Evolutionary conservation across 257 asterid genomes (phyloP).

Genomic region (Fraxinus quadrangulata): DNA sequence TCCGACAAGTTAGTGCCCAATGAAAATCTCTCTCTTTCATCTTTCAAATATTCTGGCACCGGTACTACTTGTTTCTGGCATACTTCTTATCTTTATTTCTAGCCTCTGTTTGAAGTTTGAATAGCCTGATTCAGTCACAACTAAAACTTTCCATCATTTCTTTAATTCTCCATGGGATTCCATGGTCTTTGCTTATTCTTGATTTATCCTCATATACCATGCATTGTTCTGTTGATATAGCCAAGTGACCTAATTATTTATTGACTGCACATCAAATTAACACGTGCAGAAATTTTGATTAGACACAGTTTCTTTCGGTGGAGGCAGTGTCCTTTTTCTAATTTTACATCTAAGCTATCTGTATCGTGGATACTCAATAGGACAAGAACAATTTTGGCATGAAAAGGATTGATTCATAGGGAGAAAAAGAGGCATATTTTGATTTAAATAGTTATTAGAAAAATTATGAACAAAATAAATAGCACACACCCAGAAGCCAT

Average conservation of each 20-base stretch:
- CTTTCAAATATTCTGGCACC: background rate
- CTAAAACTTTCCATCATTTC: background rate
- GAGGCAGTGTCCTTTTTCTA: background rate
- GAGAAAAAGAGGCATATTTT: too few relatives aligned
- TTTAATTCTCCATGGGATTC: background rate
- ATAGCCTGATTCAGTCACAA: background rate
- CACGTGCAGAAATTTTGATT: background rate
- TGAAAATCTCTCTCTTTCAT: background rate
- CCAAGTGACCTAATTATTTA: background rate
- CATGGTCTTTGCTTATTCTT: background rate
- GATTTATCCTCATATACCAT: background rate
- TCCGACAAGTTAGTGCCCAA: background rate
- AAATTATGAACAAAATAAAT: too few relatives aligned
- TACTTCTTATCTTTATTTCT: background rate
- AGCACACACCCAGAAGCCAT: too few relatives aligned
- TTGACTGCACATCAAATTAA: background rate
- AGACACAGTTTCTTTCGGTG: background rate
- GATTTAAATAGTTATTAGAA: too few relatives aligned
- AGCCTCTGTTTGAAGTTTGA: background rate
- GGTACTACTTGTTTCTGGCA: conserved; percentile 15
- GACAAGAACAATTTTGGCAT: background rate
- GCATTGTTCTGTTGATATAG: background rate
- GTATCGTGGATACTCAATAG: background rate
- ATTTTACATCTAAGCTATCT: background rate
- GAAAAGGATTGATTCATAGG: too few relatives aligned